These are phyloP conservation scores for Durio zibethinus DNA, from an alignment of 345 rosid genomes.

Conservation along the genomic window DNA sequence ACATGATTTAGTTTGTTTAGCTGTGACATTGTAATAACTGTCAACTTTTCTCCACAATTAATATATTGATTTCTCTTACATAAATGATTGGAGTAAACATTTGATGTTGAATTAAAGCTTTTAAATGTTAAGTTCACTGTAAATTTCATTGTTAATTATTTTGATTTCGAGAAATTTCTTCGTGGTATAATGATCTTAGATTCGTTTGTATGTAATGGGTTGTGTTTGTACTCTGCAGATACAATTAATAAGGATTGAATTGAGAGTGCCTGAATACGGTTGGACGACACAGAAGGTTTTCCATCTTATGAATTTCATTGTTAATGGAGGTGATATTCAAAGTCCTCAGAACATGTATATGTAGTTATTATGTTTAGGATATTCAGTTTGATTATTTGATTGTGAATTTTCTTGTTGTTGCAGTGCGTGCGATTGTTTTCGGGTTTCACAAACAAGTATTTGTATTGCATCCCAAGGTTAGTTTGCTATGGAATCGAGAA, in stretches of 20 bases:
- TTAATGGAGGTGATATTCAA: conserved; percentile 77
- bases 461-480: conserved; percentile 82
- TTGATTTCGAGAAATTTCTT: background rate
- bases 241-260: conserved; percentile 80
- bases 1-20: background rate
- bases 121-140: background rate
- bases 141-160: background rate
- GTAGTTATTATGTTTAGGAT: background rate
- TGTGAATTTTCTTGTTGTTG: conserved; percentile 18
- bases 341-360: background rate
- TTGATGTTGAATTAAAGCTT: background rate
- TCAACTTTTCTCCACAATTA: background rate
- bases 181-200: background rate
- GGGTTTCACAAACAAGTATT: conserved; percentile 89
- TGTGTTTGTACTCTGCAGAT: conserved; percentile 42
- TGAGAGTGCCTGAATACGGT: conserved; percentile 98
- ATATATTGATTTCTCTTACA: background rate
- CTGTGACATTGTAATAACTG: background rate
- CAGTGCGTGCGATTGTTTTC: conserved; percentile 91
- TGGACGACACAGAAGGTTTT: conserved; percentile 99
- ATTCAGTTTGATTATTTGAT: background rate
- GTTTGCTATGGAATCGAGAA: conserved; percentile 16
- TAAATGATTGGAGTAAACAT: background rate
- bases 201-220: background rate
- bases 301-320: conserved; percentile 96